Evolutionary conservation across 2,329 filamentous ascomycete genomes (phyloP), one percentile per base, ranked within the genome.

Genomic region (Cytospora piceae): DNA sequence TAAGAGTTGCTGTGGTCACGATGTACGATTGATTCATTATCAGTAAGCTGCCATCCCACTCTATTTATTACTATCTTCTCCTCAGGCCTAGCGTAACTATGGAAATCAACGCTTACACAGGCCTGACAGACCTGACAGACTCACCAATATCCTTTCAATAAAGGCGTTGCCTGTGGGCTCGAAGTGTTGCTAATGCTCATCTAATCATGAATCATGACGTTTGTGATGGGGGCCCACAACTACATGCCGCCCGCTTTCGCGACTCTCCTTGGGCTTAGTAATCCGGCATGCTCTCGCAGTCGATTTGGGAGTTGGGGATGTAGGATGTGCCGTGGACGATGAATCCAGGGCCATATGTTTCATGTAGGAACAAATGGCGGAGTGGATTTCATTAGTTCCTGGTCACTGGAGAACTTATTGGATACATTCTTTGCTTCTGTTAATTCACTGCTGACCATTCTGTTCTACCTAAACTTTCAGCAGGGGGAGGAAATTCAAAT

Each of bases 151-250:
- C 22, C n/a, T 39, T 27, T 17, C 54, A 39, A 4, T 42, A 51
- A 39, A 61, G 29, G 27, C n/a, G 22, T 37, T 32, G 14, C 1
- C 11, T 34, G 20, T 15, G 9, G 46, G 14, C 5, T 49, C 11
- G 14, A 8, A 49, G 37, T 42, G 34, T 62, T 66, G 62, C 56
- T 63, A 67, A 67, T 67, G 62, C 65, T 67, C 65, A 64, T 58
- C 58, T 63, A 66, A 60, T 65, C 51, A 66, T 66, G 63, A 66
- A 60, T 65, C 51, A 66, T 66, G 63, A 66, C 59, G 61, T 66
- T 46, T 31, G 54, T 49, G 14, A 29, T 8, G n/a, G 24, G 49
- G 55, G 53, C n/a, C 53, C 63, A 56, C 51, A 24, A n/a, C 14
- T 29, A 59, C 7, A 42, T 46, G 39, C 39, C 39, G 39, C 17